Conservation (phyloP, 2,329 filamentous ascomycete genomes). For the Orbilia blumenaviensis region DNA sequence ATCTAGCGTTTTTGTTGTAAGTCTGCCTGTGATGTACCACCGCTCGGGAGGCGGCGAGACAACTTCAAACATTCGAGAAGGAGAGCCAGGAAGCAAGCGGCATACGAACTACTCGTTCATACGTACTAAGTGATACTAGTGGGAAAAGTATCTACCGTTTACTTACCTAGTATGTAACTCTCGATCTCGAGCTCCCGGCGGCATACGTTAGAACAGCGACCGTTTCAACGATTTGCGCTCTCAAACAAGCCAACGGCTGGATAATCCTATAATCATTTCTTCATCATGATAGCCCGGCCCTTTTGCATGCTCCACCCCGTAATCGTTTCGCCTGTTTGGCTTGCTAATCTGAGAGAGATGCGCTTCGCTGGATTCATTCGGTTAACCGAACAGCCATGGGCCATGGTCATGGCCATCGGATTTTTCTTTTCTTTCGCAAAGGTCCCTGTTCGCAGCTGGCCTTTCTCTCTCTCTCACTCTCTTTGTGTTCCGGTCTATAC, state of each 20-base stretch:
- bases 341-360: not conserved
- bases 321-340: too few species aligned
- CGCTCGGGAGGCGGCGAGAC: not conserved
- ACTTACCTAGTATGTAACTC: not conserved
- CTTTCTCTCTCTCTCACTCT: not conserved
- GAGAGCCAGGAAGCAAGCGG: too few species aligned
- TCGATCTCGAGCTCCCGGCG: constrained; percentile 28
- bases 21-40: too few species aligned
- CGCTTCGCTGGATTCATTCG: not conserved
- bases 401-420: not conserved
- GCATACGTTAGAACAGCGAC: constrained; percentile 27
- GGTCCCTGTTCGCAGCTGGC: not conserved
- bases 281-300: constrained; percentile 1
- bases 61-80: constrained; percentile 49
- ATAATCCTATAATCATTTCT: constrained; percentile 7
- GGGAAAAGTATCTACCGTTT: too few species aligned
- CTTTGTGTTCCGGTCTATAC: not conserved
- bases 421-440: not conserved
- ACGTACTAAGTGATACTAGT: too few species aligned
- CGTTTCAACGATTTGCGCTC: constrained; percentile 14
- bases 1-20: not conserved
- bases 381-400: not conserved
- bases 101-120: too few species aligned
- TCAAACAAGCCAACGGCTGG: not conserved
- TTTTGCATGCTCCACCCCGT: too few species aligned